These are phyloP conservation scores for Gloeopeniophorella convolvens DNA, from an alignment of 768 basidiomycete genomes.

Conservation along the genomic window DNA sequence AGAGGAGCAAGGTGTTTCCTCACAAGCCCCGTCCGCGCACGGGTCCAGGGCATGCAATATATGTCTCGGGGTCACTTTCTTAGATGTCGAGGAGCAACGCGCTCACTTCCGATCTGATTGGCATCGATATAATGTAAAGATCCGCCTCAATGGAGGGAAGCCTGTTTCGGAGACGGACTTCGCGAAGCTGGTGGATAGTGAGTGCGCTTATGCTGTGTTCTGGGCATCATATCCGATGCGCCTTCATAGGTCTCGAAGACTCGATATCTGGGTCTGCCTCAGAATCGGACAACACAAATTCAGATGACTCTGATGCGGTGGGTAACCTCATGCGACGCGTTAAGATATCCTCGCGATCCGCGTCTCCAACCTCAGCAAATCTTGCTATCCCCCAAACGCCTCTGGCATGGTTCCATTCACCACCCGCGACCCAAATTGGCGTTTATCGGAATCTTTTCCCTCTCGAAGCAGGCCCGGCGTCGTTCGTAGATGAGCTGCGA, in stretches of 20 bases:
- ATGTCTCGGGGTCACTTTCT: constrained; percentile 63
- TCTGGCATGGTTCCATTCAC: constrained; percentile 86
- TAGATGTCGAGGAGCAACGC: constrained; percentile 75
- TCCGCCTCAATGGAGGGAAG: constrained; percentile 55
- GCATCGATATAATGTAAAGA: constrained; percentile 97
- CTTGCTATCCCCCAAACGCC: constrained; percentile 53
- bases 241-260: constrained; percentile 58
- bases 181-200: constrained; percentile 75
- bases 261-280: constrained; percentile 92
- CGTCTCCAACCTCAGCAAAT: constrained; percentile 36
- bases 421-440: constrained; percentile 83
- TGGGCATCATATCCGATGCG: not conserved
- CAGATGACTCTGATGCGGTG: constrained; percentile 62
- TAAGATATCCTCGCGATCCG: constrained; percentile 39
- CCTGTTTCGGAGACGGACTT: constrained; percentile 69
- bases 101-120: constrained; percentile 90
- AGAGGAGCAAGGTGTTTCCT: constrained; percentile 28
- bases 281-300: constrained; percentile 48
- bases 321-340: constrained; percentile 59
- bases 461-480: constrained; percentile 30
- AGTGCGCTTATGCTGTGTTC: constrained; percentile 19
- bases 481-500: constrained; percentile 55
- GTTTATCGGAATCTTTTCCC: constrained; percentile 77
- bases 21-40: constrained; percentile 22
- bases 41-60: constrained; percentile 61